Percentiles rank a stretch among this genome's conserved stretches.
phyloP scores from a whole-genome alignment of 2,329 filamentous ascomycete species.

The Colletotrichum orbiculare region DNA sequence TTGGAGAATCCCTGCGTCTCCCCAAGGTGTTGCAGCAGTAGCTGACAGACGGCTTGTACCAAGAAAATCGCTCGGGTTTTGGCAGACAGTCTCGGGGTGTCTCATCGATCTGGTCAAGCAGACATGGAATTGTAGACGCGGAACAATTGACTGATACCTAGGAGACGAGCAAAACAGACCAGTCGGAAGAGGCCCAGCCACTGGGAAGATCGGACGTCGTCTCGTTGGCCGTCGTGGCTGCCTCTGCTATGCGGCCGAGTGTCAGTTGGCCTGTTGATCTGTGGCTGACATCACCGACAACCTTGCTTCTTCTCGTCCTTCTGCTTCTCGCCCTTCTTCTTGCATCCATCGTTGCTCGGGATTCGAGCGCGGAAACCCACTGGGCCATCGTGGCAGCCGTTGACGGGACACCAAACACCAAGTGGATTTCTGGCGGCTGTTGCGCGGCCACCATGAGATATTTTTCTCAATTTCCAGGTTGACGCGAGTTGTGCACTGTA shows the following conservation, averaged over 20 bases:
- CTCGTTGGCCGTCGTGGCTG: neutral
- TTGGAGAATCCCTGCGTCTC: constrained; percentile 27
- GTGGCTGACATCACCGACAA: constrained; percentile 25
- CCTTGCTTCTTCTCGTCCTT: neutral
- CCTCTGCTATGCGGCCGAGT: neutral
- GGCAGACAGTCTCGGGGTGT: neutral
- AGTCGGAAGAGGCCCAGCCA: constrained; percentile 15
- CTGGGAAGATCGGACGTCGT: neutral
- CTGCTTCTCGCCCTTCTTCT: neutral
- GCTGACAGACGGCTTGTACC: neutral
- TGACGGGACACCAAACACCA: neutral
- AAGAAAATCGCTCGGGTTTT: no score
- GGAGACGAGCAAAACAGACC: no score
- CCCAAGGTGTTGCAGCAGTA: neutral
- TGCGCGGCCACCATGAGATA: constrained; percentile 27
- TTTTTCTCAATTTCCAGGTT: constrained; percentile 14
- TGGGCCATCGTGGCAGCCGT: constrained; percentile 15
- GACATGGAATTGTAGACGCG: no score
- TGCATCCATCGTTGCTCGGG: neutral
- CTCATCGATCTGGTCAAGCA: neutral
- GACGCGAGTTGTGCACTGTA: constrained; percentile 24
- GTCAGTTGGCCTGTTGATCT: constrained; percentile 8
- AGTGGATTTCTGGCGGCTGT: neutral
- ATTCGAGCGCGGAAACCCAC: neutral
- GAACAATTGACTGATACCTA: no score